Evolutionary conservation across 2,329 filamentous ascomycete genomes (phyloP).

Genomic region (Nemania sp.): DNA sequence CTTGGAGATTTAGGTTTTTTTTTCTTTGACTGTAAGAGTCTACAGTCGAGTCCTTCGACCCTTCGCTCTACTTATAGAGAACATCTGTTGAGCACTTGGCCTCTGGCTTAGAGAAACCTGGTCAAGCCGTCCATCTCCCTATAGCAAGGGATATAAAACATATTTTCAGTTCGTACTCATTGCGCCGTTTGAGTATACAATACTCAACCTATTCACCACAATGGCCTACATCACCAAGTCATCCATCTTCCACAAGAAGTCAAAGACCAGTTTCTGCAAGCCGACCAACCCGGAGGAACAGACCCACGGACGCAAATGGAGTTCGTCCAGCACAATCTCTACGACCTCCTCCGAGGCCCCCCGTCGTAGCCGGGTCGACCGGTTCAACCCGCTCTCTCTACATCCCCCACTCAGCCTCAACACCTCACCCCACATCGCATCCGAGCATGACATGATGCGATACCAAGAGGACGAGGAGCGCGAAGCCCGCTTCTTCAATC

Average conservation of each 20-base stretch:
- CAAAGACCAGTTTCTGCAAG: conserved; percentile 42
- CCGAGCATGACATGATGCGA: conserved; percentile 45
- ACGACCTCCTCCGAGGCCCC: conserved; percentile 44
- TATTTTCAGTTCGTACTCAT: conserved; percentile 1
- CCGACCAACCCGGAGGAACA: conserved; percentile 40
- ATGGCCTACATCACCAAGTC: conserved; percentile 40
- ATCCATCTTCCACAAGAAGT: conserved; percentile 49
- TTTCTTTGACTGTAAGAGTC: too few relatives aligned
- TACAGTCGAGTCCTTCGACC: background rate
- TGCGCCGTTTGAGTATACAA: background rate
- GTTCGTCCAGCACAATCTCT: conserved; percentile 48
- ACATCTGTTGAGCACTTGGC: background rate
- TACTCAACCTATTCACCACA: conserved; percentile 21
- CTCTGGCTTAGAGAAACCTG: conserved; percentile 30
- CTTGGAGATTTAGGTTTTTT: background rate
- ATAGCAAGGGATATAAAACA: conserved; percentile 21
- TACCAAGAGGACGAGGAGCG: conserved; percentile 46
- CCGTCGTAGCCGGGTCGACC: conserved; percentile 33
- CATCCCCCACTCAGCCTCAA: conserved; percentile 51
- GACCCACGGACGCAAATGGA: conserved; percentile 45
- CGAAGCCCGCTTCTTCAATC: conserved; percentile 45
- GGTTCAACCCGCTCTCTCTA: conserved; percentile 49
- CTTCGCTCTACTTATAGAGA: background rate
- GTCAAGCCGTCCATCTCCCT: conserved; percentile 16
- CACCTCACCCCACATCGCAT: conserved; percentile 47